Percentiles rank a stretch among this genome's conserved stretches.
These are phyloP conservation scores for Aspergillus awamori DNA, from an alignment of 2,329 filamentous ascomycete species.

Conservation along the genomic window DNA sequence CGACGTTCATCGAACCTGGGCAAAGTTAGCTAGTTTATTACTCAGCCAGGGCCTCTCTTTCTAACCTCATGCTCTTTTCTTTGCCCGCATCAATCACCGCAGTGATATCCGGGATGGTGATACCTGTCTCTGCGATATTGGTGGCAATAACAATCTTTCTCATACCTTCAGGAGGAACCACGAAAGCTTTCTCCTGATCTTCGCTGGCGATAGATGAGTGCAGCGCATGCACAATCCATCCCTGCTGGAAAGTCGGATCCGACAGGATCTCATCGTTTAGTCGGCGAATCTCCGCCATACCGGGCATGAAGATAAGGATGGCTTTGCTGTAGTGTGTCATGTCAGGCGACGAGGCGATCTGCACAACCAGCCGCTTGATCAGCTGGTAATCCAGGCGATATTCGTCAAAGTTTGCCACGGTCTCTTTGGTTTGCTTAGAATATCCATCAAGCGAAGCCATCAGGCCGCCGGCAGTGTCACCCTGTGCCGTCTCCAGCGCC, in stretches of 20 bases:
- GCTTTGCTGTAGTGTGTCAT: slow-evolving; percentile 80
- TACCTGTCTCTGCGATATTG: slow-evolving; percentile 97
- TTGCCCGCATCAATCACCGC: slow-evolving; percentile 97
- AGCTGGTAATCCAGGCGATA: slow-evolving; percentile 90
- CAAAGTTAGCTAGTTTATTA: slow-evolving; percentile 13
- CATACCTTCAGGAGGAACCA: slow-evolving; percentile 76
- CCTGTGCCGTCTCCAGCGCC: slow-evolving; percentile 51
- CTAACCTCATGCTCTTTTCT: slow-evolving; percentile 81
- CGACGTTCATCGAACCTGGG: slow-evolving; percentile 84
- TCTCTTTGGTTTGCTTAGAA: slow-evolving; percentile 72
- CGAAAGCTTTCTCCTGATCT: slow-evolving; percentile 91
- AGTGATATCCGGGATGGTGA: slow-evolving; percentile 96
- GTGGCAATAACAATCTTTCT: slow-evolving; percentile 96
- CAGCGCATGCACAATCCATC: slow-evolving; percentile 85
- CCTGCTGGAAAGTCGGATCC: slow-evolving; percentile 71
- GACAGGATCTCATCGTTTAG: slow-evolving; percentile 83
- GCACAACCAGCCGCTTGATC: slow-evolving; percentile 75
- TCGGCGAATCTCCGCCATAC: slow-evolving; percentile 87
- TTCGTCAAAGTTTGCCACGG: slow-evolving; percentile 79
- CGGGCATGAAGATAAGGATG: slow-evolving; percentile 90
- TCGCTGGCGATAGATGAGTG: slow-evolving; percentile 96
- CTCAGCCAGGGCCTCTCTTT: not conserved
- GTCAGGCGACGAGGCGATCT: slow-evolving; percentile 69
- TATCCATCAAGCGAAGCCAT: slow-evolving; percentile 71
- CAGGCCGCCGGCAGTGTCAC: slow-evolving; percentile 59